A percentile compares a stretch with the other conserved stretches of the same genome.
These are phyloP conservation scores for Globisporangium megalacanthum DNA, from an alignment of 352 stramenopile genomes.

Conservation along the genomic window DNA sequence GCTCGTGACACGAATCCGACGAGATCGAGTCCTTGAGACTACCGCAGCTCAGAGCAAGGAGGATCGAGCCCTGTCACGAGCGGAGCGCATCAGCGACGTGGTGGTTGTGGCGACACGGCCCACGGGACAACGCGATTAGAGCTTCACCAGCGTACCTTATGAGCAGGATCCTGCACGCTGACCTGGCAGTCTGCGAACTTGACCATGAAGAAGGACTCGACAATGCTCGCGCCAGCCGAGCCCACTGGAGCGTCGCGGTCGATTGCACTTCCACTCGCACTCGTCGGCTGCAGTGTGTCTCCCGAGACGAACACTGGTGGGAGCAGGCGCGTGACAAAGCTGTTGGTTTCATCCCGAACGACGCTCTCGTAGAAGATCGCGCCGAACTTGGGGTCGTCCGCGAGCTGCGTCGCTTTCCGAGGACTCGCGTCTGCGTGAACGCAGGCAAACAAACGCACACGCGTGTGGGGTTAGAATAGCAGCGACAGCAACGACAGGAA, in stretches of 20 bases:
- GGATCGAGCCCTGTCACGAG: conserved; percentile 35
- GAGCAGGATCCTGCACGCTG: conserved; percentile 52
- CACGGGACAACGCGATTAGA: neutral
- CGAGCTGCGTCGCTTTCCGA: conserved; percentile 59
- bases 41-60: conserved; percentile 58
- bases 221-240: conserved; percentile 13
- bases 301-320: neutral
- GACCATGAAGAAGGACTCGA: conserved; percentile 58
- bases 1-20: conserved; percentile 36
- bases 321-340: conserved; percentile 4
- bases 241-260: neutral
- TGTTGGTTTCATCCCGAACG: conserved; percentile 20
- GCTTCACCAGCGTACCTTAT: conserved; percentile 32
- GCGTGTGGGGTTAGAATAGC: neutral
- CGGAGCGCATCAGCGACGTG: neutral
- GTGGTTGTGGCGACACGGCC: neutral
- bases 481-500: too few species aligned
- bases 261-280: too few species aligned
- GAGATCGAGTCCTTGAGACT: conserved; percentile 54
- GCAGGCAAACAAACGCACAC: neutral
- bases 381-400: conserved; percentile 67
- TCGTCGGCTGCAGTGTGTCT: neutral
- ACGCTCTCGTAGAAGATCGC: conserved; percentile 40
- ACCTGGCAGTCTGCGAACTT: conserved; percentile 80
- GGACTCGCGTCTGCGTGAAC: conserved; percentile 24